These are phyloP conservation scores for Pholiota adiposa DNA, from an alignment of 1,284 basidiomycete species.

Conservation along the genomic window DNA sequence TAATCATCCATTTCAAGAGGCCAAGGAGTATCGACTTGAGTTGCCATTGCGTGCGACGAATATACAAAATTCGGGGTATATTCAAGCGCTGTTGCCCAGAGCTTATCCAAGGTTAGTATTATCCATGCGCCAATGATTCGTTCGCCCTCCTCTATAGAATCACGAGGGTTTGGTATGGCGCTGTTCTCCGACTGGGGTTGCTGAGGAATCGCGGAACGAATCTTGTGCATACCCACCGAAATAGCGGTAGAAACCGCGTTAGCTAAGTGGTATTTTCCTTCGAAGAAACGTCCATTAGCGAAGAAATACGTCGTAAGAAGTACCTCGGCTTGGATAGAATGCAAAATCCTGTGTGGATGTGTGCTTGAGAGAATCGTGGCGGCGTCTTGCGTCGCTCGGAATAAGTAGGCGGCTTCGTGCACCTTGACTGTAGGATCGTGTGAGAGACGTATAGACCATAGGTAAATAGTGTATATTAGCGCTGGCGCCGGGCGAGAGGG, in stretches of 20 bases:
- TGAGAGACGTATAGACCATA: constrained; percentile 43
- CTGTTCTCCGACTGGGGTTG: constrained; percentile 8
- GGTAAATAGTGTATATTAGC: constrained; percentile 43
- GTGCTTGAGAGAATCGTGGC: constrained; percentile 31
- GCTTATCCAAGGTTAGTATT: constrained; percentile 33
- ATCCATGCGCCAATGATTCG: constrained; percentile 35
- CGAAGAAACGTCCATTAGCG: constrained; percentile 38
- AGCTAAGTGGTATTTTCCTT: constrained; percentile 43
- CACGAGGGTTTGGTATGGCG: constrained; percentile 26
- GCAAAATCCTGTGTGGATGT: constrained; percentile 40
- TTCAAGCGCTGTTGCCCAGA: constrained; percentile 34
- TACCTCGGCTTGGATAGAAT: constrained; percentile 56
- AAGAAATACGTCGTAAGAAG: constrained; percentile 58
- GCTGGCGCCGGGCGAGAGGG: constrained; percentile 41
- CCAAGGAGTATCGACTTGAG: constrained; percentile 33
- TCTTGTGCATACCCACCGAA: constrained; percentile 40
- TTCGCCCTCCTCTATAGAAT: constrained; percentile 35
- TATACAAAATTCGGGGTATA: constrained; percentile 26
- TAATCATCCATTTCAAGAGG: constrained; percentile 34
- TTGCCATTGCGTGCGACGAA: constrained; percentile 21
- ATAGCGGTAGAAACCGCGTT: constrained; percentile 41
- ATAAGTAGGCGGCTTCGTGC: constrained; percentile 34
- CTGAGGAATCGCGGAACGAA: constrained; percentile 25
- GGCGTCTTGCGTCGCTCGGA: constrained; percentile 40
- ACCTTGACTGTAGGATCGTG: constrained; percentile 22